Conservation (phyloP, 139 green algal species). For the Chlamydomonas incerta region DNA sequence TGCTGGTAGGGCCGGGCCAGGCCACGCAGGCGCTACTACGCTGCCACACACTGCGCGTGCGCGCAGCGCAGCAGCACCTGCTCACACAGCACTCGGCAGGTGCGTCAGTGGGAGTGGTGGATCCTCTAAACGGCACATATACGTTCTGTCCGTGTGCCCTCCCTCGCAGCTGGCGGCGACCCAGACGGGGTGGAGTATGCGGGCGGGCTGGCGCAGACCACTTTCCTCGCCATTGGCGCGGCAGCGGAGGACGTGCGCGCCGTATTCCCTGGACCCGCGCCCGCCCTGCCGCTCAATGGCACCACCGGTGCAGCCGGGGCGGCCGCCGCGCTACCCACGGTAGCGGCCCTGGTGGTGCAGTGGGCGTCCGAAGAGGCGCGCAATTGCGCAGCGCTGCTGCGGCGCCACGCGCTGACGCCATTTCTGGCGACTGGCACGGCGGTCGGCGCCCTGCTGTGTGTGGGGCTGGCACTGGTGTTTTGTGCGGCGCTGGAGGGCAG, state of each 20-base stretch:
- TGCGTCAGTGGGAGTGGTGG: neutral
- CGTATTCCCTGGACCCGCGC: constrained; percentile 10
- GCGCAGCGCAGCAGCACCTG: constrained; percentile 42
- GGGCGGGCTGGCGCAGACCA: constrained; percentile 50
- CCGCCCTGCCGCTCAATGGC: neutral
- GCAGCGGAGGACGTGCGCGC: constrained; percentile 52
- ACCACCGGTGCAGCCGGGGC: neutral
- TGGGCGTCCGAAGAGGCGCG: constrained; percentile 49
- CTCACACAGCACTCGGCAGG: constrained; percentile 52
- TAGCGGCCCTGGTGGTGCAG: constrained; percentile 44
- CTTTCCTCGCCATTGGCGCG: constrained; percentile 43
- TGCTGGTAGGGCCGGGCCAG: constrained; percentile 42
- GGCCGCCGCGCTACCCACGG: neutral
- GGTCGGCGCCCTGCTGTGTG: constrained; percentile 25
- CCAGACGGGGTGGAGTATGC: constrained; percentile 59
- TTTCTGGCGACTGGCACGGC: constrained; percentile 33
- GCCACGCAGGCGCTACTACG: constrained; percentile 48
- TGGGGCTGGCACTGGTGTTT: constrained; percentile 42
- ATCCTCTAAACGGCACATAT: too few relatives aligned
- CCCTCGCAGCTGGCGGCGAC: constrained; percentile 39
- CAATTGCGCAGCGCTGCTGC: constrained; percentile 31
- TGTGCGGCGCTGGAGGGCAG: constrained; percentile 47
- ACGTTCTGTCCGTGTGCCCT: too few relatives aligned
- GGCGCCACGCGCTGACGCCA: constrained; percentile 44
- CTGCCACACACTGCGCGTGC: constrained; percentile 52